Evolutionary conservation across 139 green algal genomes (phyloP).

Genomic region (Raphidocelis subcapitata): DNA sequence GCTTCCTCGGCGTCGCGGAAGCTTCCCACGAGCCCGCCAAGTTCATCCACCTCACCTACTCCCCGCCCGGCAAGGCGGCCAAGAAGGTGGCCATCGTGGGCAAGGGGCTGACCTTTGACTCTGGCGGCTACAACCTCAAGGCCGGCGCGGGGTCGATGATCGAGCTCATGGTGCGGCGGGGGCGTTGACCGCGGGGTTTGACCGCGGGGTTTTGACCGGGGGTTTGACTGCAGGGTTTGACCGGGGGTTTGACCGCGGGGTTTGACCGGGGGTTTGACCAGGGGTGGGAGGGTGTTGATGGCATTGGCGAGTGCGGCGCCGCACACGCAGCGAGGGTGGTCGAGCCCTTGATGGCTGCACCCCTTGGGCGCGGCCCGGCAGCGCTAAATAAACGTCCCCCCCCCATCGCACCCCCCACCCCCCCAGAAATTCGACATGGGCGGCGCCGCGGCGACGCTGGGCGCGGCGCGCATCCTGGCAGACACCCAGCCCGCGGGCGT

Average conservation of each 20-base stretch:
- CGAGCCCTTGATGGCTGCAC: too few species aligned
- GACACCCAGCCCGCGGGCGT: constrained; percentile 66
- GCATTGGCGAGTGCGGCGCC: too few species aligned
- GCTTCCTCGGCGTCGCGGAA: constrained; percentile 92
- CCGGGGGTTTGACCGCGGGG: too few species aligned
- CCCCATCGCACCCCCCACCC: too few species aligned
- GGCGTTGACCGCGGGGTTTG: too few species aligned
- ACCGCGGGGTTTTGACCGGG: too few species aligned
- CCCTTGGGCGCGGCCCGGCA: too few species aligned
- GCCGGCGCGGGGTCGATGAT: constrained; percentile 62
- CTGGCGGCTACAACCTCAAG: constrained; percentile 98
- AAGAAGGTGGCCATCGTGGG: constrained; percentile 78
- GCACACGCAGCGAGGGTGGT: too few species aligned
- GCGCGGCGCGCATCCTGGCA: constrained; percentile 75
- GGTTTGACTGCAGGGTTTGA: too few species aligned
- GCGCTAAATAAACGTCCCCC: too few species aligned
- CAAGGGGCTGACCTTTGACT: constrained; percentile 94
- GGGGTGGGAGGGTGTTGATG: too few species aligned
- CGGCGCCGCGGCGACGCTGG: constrained; percentile 76
- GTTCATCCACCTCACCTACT: constrained; percentile 99
- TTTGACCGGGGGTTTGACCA: too few species aligned
- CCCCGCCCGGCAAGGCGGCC: constrained; percentile 32
- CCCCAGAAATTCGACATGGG: constrained; percentile 64
- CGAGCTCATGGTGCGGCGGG: constrained; percentile 29
- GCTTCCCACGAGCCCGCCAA: constrained; percentile 77